A percentile compares a stretch with the other conserved stretches of the same genome.
Evolutionary conservation across 2,329 filamentous ascomycete genomes (phyloP).

Genomic region (Colletotrichum melonis): DNA sequence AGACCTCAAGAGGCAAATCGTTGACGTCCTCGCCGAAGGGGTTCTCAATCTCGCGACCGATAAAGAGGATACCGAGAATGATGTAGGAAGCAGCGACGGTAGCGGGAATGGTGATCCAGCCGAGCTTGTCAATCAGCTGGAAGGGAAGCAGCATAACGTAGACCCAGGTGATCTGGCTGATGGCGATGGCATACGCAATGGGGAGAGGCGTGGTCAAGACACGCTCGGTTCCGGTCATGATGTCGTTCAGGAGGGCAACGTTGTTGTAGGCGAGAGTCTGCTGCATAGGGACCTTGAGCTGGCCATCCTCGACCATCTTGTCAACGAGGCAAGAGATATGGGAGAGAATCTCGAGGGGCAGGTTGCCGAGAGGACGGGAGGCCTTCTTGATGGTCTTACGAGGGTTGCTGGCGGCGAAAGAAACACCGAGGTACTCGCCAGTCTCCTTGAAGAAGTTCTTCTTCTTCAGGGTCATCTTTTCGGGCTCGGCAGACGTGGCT

Average conservation of each 20-base stretch:
- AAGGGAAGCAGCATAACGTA: conserved; percentile 86
- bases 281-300: conserved; percentile 66
- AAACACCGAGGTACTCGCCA: conserved; percentile 80
- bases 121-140: conserved; percentile 74
- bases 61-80: conserved; percentile 79
- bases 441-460: conserved; percentile 70
- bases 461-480: conserved; percentile 46
- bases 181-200: conserved; percentile 85
- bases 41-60: conserved; percentile 86
- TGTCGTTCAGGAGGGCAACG: conserved; percentile 76
- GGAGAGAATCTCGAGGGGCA: conserved; percentile 84
- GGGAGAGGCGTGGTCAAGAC: conserved; percentile 86
- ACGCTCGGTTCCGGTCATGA: conserved; percentile 78
- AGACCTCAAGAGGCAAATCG: conserved; percentile 80
- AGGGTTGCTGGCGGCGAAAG: conserved; percentile 82
- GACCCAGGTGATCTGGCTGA: conserved; percentile 87
- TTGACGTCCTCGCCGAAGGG: conserved; percentile 88
- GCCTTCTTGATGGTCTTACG: conserved; percentile 81
- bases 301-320: conserved; percentile 65
- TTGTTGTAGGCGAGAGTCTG: conserved; percentile 71
- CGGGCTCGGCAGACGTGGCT: conserved; percentile 53
- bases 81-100: conserved; percentile 81
- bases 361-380: conserved; percentile 79
- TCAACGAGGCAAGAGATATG: conserved; percentile 77
- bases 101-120: conserved; percentile 83